Base-by-base conservation (phyloP, 768 basidiomycete species). In the Pulveroboletus sp. region DNA sequence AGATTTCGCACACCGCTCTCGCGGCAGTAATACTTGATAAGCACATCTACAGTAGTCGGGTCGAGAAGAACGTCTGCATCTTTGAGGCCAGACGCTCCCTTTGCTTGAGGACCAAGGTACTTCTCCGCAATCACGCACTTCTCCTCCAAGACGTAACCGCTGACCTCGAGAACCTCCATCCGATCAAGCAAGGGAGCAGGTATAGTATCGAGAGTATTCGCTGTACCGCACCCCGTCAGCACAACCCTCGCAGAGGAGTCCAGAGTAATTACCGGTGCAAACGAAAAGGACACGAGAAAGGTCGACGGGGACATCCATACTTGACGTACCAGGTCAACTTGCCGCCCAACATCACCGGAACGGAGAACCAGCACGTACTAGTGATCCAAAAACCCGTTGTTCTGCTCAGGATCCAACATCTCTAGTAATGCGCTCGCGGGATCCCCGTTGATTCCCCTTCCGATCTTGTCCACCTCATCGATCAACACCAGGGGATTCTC, bases 251-350 rank as follows among this genome's bases (percentile, higher is more conserved):
- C 14, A 28, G 3, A 30, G 48, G 33, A 11, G 33, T 36, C 18
- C 43, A 35, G 46, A 28, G 12, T 38, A 55, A 67, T 58, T 62
- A 74, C 78, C 79, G 4, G 95, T 99, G 73, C 96, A 99, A 48
- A 99, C 94, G 67, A 99, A 99, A 3, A 99, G 80, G 27, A 98
- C 93, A 36, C 91, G 83, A 0, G 94, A 97, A 17, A 99, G 79
- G 64, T 99, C 95, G 45, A 98, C 89, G 7, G 93, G 93, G 11
- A 97, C 90, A 62, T 97, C 93, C 83, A 97, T 91, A 70, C 92
- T 93, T n/a, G 1, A 38, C 8, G 40, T 35, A n/a, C 12, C 18
- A 27, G 14, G n/a, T 58, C 50, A 64, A 41, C 5, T 43, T 30
- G 26, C 3, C 8, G 18, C 18, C n/a, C 30, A 28, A 24, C 14